Evolutionary conservation across 371 early-diverging fungal genomes (phyloP).

Genomic region (Rhizopus sp.): DNA sequence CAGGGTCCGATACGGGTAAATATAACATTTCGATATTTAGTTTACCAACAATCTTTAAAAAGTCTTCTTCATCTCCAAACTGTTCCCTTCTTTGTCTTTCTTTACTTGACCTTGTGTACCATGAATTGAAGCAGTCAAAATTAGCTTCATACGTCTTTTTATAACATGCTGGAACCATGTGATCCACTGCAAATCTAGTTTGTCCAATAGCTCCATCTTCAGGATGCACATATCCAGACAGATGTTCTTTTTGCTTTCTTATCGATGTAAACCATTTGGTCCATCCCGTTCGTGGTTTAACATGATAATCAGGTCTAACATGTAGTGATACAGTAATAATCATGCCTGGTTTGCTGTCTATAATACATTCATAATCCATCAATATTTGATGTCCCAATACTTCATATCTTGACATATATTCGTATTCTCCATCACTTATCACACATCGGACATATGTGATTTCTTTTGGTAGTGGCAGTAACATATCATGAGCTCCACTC

Average conservation of each 20-base stretch:
- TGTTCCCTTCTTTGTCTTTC: conserved; percentile 35
- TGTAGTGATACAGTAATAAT: conserved; percentile 48
- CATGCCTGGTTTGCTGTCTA: conserved; percentile 42
- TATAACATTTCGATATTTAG: conserved; percentile 43
- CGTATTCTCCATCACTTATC: conserved; percentile 41
- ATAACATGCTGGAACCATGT: conserved; percentile 48
- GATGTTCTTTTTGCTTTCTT: conserved; percentile 38
- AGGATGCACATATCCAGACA: conserved; percentile 42
- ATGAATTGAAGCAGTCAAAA: conserved; percentile 51
- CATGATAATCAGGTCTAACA: conserved; percentile 49
- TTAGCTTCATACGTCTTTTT: conserved; percentile 33
- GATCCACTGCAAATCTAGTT: conserved; percentile 42
- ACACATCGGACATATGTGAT: conserved; percentile 42
- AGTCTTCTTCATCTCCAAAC: conserved; percentile 39
- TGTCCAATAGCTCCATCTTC: conserved; percentile 52
- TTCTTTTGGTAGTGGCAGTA: conserved; percentile 37
- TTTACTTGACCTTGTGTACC: conserved; percentile 32
- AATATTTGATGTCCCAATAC: conserved; percentile 33
- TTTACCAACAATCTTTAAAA: conserved; percentile 43
- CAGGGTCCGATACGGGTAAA: conserved; percentile 34
- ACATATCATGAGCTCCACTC: conserved; percentile 31
- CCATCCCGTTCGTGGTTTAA: conserved; percentile 38
- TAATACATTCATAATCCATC: conserved; percentile 48
- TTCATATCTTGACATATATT: conserved; percentile 40
- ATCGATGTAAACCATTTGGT: conserved; percentile 31